These are phyloP conservation scores for Malassezia arunalokei DNA, from an alignment of 1,284 basidiomycete genomes.

Conservation along the genomic window DNA sequence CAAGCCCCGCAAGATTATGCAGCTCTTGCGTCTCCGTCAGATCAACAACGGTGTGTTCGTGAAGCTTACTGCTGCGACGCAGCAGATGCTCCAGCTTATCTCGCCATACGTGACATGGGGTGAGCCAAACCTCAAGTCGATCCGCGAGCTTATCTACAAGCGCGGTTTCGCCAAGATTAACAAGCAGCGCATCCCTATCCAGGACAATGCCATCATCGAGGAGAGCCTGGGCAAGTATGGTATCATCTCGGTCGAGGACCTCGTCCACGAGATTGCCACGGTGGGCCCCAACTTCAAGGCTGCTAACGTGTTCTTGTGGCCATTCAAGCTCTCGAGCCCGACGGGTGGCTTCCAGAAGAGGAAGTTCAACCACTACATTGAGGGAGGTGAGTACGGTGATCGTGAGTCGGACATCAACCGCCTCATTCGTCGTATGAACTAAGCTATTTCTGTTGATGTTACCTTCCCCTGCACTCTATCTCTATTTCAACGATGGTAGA, in stretches of 20 bases:
- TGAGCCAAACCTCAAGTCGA: constrained; percentile 88
- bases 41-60: constrained; percentile 99
- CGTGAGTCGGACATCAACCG: constrained; percentile 92
- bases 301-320: constrained; percentile 76
- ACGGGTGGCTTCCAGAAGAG: constrained; percentile 91
- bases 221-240: constrained; percentile 80
- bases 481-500: neutral
- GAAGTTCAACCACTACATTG: constrained; percentile 66
- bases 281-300: constrained; percentile 98
- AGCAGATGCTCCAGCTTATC: constrained; percentile 93
- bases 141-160: constrained; percentile 98
- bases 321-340: constrained; percentile 98
- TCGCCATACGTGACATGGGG: constrained; percentile 84
- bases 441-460: constrained; percentile 8
- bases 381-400: constrained; percentile 72
- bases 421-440: constrained; percentile 79
- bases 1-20: constrained; percentile 97
- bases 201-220: constrained; percentile 91
- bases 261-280: constrained; percentile 89
- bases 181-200: constrained; percentile 91
- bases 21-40: constrained; percentile 93
- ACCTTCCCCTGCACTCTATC: constrained; percentile 2
- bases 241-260: constrained; percentile 94
- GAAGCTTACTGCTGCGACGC: constrained; percentile 88
- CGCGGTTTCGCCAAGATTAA: constrained; percentile 97